Evolutionary conservation across 441 rosid species (phyloP).

Genomic region (Theobroma grandiflorum): DNA sequence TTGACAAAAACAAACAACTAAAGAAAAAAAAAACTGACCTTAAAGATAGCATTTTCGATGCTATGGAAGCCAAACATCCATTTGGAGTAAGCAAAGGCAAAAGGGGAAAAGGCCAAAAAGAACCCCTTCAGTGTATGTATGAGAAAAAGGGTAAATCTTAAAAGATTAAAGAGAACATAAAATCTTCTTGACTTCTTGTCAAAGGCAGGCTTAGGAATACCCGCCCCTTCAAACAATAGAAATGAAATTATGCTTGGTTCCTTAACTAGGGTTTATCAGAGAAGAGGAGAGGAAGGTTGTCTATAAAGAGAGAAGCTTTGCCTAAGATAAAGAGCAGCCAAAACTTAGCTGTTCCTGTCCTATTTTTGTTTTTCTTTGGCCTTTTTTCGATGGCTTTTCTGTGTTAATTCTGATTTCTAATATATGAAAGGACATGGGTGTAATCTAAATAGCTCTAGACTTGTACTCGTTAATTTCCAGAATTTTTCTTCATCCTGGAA

Average conservation of each 20-base stretch:
- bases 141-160: background rate
- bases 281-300: background rate
- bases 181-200: background rate
- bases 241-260: background rate
- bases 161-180: background rate
- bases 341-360: no score
- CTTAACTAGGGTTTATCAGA: background rate
- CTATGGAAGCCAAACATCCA: slow-evolving; percentile 42
- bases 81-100: background rate
- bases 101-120: background rate
- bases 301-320: background rate
- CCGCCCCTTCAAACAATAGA: slow-evolving; percentile 3
- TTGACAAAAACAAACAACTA: slow-evolving; percentile 9
- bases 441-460: no score
- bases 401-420: no score
- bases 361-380: no score
- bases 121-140: background rate
- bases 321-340: no score
- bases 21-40: slow-evolving; percentile 45
- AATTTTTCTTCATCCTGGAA: no score
- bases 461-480: no score
- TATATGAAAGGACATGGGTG: no score
- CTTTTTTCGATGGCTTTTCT: no score
- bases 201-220: background rate
- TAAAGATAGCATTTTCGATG: slow-evolving; percentile 51